Base-by-base conservation (phyloP, 805 yeast genomes). In the Saccharomycopsis vini region DNA sequence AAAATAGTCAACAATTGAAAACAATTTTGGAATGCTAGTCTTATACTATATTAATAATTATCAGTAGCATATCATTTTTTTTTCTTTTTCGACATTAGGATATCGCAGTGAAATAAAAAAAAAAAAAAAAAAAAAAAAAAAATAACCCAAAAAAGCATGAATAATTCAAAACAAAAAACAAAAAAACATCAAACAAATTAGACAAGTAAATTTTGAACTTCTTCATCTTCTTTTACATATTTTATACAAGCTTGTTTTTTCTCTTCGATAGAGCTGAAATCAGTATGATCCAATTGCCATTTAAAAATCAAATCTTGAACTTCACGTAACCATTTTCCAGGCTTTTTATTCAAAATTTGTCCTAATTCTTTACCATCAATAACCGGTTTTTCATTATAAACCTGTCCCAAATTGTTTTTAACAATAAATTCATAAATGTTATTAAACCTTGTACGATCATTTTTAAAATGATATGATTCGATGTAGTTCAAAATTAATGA, bases 311-410 rank as follows among this genome's bases (percentile, higher is more conserved):
- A 60, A 5, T 75, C 75, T 46, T 76, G 71, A 6, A 79, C 61
- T 6, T 61, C 61, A 6, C 75, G 68, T 72, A 90, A 68, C 96
- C 97, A 88, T 4, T 89, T 88, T 0, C 98, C 98, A 0, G 90
- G 85, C 55, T 81, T 82, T 44, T 67, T 64, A 19, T 68, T 62
- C 23, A 83, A 60, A 18, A 66, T 60, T 35, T 65, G 61, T 41
- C 72, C 63, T 36, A 90, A 60, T 36, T 74, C 72, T 52, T 83
- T 86, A 13, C 98, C 95, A 59, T 85, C 87, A 10, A 89, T 60
- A 5, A 85, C 51, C 1, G 90, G 84, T 54, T 76, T 82, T 45
- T 81, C 47, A 0, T 54, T 57, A 54, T 75, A 68, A 0, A 72
- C 77, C 2, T 67, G 56, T 2, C 51, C 54, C 39, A 84, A 63